Conservation (phyloP, 2,329 filamentous ascomycete species). For the Fusarium veterinarium region DNA sequence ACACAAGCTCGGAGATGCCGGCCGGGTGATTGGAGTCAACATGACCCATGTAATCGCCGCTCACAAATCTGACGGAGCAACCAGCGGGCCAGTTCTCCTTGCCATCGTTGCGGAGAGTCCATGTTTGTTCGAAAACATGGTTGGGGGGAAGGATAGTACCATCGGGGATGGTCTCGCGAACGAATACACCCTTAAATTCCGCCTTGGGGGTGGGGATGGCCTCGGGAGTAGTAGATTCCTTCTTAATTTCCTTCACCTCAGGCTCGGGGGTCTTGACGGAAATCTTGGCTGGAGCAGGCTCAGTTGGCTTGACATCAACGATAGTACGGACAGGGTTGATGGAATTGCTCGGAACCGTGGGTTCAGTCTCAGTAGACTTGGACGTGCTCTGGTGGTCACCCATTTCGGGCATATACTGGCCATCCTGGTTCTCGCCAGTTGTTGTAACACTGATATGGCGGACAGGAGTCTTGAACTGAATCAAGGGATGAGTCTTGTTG, state of each 20-base stretch:
- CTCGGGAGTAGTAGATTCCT: conserved; percentile 44
- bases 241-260: conserved; percentile 22
- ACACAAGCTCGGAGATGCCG: conserved; percentile 79
- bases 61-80: conserved; percentile 90
- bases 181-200: conserved; percentile 69
- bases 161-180: conserved; percentile 82
- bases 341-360: conserved; percentile 59
- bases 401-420: conserved; percentile 73
- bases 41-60: conserved; percentile 96
- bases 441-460: conserved; percentile 90
- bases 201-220: conserved; percentile 41
- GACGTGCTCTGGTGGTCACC: conserved; percentile 69
- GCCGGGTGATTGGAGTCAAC: conserved; percentile 83
- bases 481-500: conserved; percentile 95
- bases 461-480: conserved; percentile 96
- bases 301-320: conserved; percentile 75
- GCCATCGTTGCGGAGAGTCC: conserved; percentile 90
- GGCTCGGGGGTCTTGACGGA: conserved; percentile 13
- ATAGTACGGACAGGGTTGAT: conserved; percentile 74
- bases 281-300: conserved; percentile 45
- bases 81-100: conserved; percentile 84
- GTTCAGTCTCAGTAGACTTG: conserved; percentile 59
- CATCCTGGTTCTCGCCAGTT: conserved; percentile 78
- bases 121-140: conserved; percentile 86
- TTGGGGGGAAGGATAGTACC: conserved; percentile 78